Conservation (phyloP, 257 asterid species). For the Anisodus tanguticus region DNA sequence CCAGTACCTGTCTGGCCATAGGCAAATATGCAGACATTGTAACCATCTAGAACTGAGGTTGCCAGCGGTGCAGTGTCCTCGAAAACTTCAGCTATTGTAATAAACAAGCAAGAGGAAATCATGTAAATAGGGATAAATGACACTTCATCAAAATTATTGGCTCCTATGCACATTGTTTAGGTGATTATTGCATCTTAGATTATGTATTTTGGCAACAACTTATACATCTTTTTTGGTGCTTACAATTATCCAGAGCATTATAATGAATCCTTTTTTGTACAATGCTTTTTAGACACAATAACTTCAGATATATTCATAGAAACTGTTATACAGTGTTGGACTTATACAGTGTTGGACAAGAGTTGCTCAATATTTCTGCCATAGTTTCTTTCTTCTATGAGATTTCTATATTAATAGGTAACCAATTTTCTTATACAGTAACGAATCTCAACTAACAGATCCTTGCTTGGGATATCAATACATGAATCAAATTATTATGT, state of each 20-base stretch:
- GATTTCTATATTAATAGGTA: neutral
- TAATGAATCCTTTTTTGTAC: neutral
- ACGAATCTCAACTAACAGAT: neutral
- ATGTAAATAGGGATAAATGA: constrained; percentile 9
- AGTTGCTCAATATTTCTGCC: neutral
- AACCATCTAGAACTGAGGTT: constrained; percentile 90
- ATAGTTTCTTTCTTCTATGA: neutral
- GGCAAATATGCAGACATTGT: constrained; percentile 89
- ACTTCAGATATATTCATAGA: neutral
- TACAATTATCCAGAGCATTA: neutral
- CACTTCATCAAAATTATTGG: neutral
- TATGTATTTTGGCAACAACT: neutral
- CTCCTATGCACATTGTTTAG: neutral
- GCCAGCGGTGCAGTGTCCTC: constrained; percentile 92
- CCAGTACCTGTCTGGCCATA: constrained; percentile 99
- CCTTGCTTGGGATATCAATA: neutral
- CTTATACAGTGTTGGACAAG: neutral
- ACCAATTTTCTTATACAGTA: neutral
- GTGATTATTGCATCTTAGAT: neutral
- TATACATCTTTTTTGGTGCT: neutral
- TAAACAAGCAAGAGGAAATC: constrained; percentile 31
- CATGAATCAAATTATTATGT: neutral
- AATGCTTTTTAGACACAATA: neutral
- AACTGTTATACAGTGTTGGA: neutral
- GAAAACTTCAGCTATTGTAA: constrained; percentile 69